A percentile compares a stretch with the other conserved stretches of the same genome.
These are phyloP conservation scores for Cytospora piceae DNA, from an alignment of 2,329 filamentous ascomycete genomes.

Conservation along the genomic window DNA sequence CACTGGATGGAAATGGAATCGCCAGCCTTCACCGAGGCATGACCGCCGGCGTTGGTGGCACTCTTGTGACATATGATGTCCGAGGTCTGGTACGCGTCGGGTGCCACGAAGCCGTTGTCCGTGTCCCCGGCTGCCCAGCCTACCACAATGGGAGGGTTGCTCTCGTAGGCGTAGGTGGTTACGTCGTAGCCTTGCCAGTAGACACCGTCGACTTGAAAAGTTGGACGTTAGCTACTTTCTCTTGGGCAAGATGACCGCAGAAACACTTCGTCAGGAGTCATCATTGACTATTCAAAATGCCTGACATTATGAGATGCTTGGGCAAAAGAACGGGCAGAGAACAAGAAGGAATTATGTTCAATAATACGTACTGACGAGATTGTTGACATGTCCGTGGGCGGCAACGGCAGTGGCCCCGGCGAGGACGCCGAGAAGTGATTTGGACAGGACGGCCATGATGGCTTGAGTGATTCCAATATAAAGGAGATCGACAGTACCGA, in stretches of 20 bases:
- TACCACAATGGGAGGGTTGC: conserved; percentile 23
- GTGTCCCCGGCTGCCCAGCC: conserved; percentile 24
- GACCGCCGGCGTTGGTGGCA: conserved; percentile 37
- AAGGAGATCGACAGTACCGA: not conserved
- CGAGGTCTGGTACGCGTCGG: conserved; percentile 38
- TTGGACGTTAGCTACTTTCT: not conserved
- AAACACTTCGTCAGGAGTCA: not conserved
- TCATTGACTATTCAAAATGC: not conserved
- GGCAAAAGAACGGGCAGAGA: too few relatives aligned
- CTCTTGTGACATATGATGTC: conserved; percentile 45
- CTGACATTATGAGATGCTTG: too few relatives aligned
- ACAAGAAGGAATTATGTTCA: too few relatives aligned
- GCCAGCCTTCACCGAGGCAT: conserved; percentile 39
- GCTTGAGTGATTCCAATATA: not conserved
- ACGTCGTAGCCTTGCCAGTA: conserved; percentile 27
- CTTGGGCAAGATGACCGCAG: not conserved
- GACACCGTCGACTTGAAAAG: conserved; percentile 17
- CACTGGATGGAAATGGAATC: conserved; percentile 34
- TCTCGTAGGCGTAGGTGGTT: conserved; percentile 13
- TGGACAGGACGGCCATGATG: conserved; percentile 12
- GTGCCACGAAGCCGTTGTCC: conserved; percentile 47
- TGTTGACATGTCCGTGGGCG: conserved; percentile 28
- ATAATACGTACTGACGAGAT: conserved; percentile 22
- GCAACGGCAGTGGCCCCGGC: conserved; percentile 11
- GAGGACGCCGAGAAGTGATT: conserved; percentile 2